phyloP scores from a whole-genome alignment of 163 green algal genomes.

The Volvox carteri region DNA sequence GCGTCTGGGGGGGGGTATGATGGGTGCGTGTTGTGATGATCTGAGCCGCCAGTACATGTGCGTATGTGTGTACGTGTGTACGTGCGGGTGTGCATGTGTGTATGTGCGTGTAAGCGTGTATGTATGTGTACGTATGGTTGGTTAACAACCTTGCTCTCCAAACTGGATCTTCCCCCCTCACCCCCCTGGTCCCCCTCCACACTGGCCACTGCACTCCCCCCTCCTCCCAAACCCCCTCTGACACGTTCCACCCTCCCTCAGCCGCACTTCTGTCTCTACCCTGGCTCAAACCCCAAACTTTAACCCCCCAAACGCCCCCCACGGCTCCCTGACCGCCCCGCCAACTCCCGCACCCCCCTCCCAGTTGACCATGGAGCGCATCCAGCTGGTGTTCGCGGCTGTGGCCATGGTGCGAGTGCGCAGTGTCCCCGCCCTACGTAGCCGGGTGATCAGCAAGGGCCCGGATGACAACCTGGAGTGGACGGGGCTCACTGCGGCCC shows the following conservation, averaged over 20 bases:
- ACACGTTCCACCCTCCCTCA: neutral
- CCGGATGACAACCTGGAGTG: conserved; percentile 51
- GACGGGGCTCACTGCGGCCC: conserved; percentile 49
- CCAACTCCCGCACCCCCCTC: neutral
- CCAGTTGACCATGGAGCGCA: conserved; percentile 54
- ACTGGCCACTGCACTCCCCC: neutral
- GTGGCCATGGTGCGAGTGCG: conserved; percentile 35
- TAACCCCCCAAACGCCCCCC: neutral
- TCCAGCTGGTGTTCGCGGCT: conserved; percentile 54
- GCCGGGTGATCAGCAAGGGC: too few relatives aligned
- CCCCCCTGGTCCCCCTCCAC: neutral
- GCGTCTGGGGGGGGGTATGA: neutral
- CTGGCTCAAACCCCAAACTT: neutral
- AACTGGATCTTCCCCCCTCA: too few relatives aligned
- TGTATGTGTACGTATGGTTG: too few relatives aligned
- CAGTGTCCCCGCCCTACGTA: neutral
- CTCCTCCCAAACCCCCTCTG: neutral
- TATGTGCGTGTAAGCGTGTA: too few relatives aligned
- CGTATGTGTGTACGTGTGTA: too few relatives aligned
- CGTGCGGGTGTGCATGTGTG: too few relatives aligned
- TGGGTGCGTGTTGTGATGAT: neutral
- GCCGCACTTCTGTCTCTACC: too few relatives aligned
- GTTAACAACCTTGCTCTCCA: too few relatives aligned
- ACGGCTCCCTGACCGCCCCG: neutral
- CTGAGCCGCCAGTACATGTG: too few relatives aligned